phyloP scores from a whole-genome alignment of 2,329 filamentous ascomycete species.

The Neofusicoccum laricinum region DNA sequence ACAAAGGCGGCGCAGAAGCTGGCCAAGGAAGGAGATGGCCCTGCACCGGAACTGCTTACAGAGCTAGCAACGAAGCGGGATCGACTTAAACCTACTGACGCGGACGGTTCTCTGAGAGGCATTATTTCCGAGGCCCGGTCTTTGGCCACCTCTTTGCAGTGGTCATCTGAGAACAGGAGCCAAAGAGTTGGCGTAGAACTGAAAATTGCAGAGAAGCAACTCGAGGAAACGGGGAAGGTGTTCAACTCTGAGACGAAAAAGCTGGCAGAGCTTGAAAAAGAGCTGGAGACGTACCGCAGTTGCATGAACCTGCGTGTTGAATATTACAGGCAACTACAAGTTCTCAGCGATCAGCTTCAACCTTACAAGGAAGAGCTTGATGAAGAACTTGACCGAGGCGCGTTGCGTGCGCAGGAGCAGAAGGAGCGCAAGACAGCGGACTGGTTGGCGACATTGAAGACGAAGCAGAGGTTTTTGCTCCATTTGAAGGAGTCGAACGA shows the following conservation, averaged over 20 bases:
- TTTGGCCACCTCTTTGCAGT: slow-evolving; percentile 58
- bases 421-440: slow-evolving; percentile 53
- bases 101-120: slow-evolving; percentile 65
- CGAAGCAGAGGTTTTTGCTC: slow-evolving; percentile 74
- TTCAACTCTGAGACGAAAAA: slow-evolving; percentile 52
- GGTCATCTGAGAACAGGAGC: slow-evolving; percentile 54
- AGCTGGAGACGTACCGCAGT: slow-evolving; percentile 71
- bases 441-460: slow-evolving; percentile 61
- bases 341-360: slow-evolving; percentile 82
- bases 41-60: slow-evolving; percentile 65
- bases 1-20: slow-evolving; percentile 58
- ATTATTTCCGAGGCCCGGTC: slow-evolving; percentile 68
- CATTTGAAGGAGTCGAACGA: slow-evolving; percentile 63
- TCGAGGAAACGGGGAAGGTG: slow-evolving; percentile 58
- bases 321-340: slow-evolving; percentile 87
- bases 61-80: slow-evolving; percentile 51
- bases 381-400: slow-evolving; percentile 51
- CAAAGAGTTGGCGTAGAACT: slow-evolving; percentile 61
- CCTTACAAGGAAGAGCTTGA: slow-evolving; percentile 66
- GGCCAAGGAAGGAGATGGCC: slow-evolving; percentile 64
- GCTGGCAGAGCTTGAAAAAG: slow-evolving; percentile 57
- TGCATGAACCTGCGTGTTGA: slow-evolving; percentile 84
- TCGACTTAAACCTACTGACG: slow-evolving; percentile 49
- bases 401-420: slow-evolving; percentile 42
- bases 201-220: slow-evolving; percentile 60